Evolutionary conservation across 495 filamentous ascomycete species (phyloP), one percentile per base, ranked within the genome.

Genomic region (Copromyces sp.): DNA sequence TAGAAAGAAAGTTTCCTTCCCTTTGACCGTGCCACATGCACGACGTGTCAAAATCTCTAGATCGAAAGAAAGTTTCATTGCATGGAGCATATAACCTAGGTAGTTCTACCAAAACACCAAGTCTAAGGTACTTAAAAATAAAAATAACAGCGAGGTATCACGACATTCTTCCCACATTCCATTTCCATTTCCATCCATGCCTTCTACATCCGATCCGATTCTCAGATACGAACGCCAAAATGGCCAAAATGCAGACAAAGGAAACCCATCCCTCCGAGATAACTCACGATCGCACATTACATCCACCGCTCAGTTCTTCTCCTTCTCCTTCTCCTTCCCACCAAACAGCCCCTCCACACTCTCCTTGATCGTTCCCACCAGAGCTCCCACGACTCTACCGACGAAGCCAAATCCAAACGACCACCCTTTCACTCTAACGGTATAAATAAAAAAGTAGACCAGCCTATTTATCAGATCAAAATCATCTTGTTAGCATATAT

Each of bases 381-480:
- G 29, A 14, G 53, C 53, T 9, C 53, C 53, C 0, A 17, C 53
- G 5, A 65, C 29, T 5, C 20, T 9, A 5, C n/a, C 9, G 11
- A 65, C 3, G 6, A 65, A 37, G 14, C 89, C 87, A 47, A 93
- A 82, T 0, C 92, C 92, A 76, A 94, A 94, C 11, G 82, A 87
- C 91, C 90, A 93, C 8, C 90, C 87, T 73, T 86, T 86, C 68
- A 95, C 87, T 20, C 92, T 84, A 4, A 93, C 84, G 2, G 90
- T 91, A 79, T 92, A 95, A 70, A 95, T 88, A 73, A 96, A 93
- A 83, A 96, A 94, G 80, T 94, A 95, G 0, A 96, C 90, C 65
- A 95, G 84, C 45, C 77, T 80, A 29, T 39, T 14, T n/a, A 0
- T 53, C 8, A 9, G 0, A 5, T 2, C n/a, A n/a, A n/a, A n/a